Conservation (phyloP, 371 early-diverging fungal species). For the Rhizopus sp. region DNA sequence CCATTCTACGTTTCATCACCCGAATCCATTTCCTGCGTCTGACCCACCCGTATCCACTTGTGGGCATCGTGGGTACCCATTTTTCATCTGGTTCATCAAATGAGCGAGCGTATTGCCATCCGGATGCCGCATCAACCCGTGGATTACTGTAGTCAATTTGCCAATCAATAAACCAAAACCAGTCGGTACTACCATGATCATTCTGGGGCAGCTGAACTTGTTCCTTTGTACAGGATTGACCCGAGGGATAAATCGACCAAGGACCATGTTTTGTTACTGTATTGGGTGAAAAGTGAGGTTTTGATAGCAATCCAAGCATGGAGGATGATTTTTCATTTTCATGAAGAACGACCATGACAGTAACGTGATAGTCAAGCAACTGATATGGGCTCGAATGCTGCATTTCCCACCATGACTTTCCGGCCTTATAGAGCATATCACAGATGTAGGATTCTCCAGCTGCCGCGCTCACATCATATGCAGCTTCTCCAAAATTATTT, state of each 20-base stretch:
- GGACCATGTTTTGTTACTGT: constrained; percentile 56
- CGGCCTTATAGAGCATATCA: constrained; percentile 63
- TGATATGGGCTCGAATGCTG: constrained; percentile 39
- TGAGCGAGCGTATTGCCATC: constrained; percentile 72
- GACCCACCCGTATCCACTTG: constrained; percentile 65
- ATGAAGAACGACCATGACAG: constrained; percentile 63
- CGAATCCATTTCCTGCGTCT: constrained; percentile 79
- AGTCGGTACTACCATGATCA: constrained; percentile 28
- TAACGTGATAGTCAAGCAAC: constrained; percentile 59
- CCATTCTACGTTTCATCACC: constrained; percentile 71
- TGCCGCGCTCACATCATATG: constrained; percentile 81
- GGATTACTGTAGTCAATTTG: constrained; percentile 69
- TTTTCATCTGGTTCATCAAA: constrained; percentile 53
- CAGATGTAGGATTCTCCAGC: constrained; percentile 62
- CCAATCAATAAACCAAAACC: constrained; percentile 91
- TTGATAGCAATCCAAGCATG: constrained; percentile 29
- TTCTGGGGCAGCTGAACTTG: constrained; percentile 53
- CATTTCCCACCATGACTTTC: constrained; percentile 12
- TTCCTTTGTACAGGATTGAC: constrained; percentile 54
- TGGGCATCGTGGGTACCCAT: constrained; percentile 60
- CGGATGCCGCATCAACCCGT: constrained; percentile 59
- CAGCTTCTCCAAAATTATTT: constrained; percentile 72
- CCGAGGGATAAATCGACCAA: constrained; percentile 61
- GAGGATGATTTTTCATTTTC: constrained; percentile 72
- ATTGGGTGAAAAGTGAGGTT: constrained; percentile 37